Base-by-base conservation (phyloP, 495 filamentous ascomycete species). In the Hyaloscypha bicolor region DNA sequence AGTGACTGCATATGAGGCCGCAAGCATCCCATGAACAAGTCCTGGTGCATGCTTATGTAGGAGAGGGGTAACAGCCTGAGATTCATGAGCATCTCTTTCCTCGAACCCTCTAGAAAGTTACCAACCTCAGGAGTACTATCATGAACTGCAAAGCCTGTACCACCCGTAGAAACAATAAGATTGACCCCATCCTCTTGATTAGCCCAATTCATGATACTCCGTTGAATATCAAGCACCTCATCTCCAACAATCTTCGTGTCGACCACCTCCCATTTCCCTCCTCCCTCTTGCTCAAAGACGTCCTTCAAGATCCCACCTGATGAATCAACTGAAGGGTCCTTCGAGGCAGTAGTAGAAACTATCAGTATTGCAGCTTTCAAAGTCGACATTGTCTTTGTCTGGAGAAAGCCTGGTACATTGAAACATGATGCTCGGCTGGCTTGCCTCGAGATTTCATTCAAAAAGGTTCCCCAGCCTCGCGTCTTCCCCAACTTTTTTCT, bases 21-120 rank as follows among this genome's bases (percentile, higher is more conserved):
- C 81, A 59, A 99, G 82, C 96, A 99, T 99, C 73, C 86, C 93
- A 82, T 99, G 94, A 30, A 97, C 89, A 61, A 99, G 79, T 14
- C 95, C 95, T 14, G 93, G 87, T 4, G 95, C 95, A 78, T 94
- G 86, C 76, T 90, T 94, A 75, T 97, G 88, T 29, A 99, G 83
- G 53, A 99, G 79, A 52, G 88, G 87, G 37, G 84, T 84, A 9
- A 99, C 88, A 25, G 95, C 94, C 91, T 16, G 8, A 33, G 31
- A 57, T 56, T 3, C 0, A 57, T 45, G 32, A 48, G 39, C 37
- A 63, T 19, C 29, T 53, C 22, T 22, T 61, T 16, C 33, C 19
- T 29, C n/a, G 55, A 61, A 42, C 29, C 21, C 8, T 22, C 4
- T 8, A 19, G 21, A 25, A 21, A 19, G 32, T 60, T n/a, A 77